Evolutionary conservation across 2,329 filamentous ascomycete species (phyloP).

Genomic region (Talaromyces islandicus): DNA sequence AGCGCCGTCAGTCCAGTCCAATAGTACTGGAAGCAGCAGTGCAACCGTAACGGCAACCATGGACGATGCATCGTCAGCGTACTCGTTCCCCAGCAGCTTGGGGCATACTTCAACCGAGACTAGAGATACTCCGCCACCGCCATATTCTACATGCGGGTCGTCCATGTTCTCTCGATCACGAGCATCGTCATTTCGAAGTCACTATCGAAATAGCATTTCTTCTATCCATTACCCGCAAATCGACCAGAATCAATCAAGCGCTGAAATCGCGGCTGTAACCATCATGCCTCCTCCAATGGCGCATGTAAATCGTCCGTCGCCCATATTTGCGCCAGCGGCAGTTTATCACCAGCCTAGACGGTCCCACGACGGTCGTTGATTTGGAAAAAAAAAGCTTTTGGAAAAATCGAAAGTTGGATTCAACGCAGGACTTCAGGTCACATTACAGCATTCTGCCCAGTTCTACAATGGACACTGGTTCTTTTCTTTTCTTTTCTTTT

Average conservation of each 20-base stretch:
- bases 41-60: slow-evolving; percentile 4
- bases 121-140: slow-evolving; percentile 36
- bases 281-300: slow-evolving; percentile 21
- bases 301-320: slow-evolving; percentile 10
- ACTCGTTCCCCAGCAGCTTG: slow-evolving; percentile 39
- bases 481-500: too few species aligned
- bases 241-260: neutral
- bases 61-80: slow-evolving; percentile 32
- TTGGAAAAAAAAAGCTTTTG: neutral
- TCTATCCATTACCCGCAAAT: neutral
- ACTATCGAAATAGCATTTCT: slow-evolving; percentile 3
- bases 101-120: slow-evolving; percentile 41
- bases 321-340: neutral
- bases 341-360: neutral
- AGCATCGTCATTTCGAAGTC: slow-evolving; percentile 23
- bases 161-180: slow-evolving; percentile 26
- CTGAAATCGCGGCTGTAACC: neutral
- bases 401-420: neutral
- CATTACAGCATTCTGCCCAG: neutral
- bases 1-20: slow-evolving; percentile 8
- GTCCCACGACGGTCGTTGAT: neutral
- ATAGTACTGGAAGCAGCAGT: slow-evolving; percentile 23
- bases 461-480: neutral
- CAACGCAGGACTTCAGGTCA: neutral
- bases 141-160: slow-evolving; percentile 31